A percentile compares a stretch with the other conserved stretches of the same genome.
Conservation (phyloP, 1,139 yeast genomes). For the Suhomyces chickasaworum region DNA sequence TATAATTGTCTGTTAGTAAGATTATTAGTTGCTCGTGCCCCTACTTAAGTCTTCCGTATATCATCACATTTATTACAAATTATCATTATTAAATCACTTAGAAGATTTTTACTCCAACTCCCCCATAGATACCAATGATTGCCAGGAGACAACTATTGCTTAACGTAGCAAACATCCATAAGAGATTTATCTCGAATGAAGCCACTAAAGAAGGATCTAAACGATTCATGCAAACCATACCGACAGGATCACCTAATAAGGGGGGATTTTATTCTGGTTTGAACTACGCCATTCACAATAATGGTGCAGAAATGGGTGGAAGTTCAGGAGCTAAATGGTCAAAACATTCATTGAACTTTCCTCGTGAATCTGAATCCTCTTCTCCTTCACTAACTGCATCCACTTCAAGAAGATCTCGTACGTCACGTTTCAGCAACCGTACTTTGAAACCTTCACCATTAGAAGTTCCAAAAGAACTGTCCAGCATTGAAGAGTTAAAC, state of each 20-base stretch:
- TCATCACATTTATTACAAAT: background rate
- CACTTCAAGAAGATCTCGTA: conserved; percentile 39
- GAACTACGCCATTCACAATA: conserved; percentile 21
- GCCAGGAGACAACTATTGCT: conserved; percentile 20
- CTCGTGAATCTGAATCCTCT: conserved; percentile 13
- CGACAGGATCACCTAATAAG: conserved; percentile 24
- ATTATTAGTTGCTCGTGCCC: background rate
- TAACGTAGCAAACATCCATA: conserved; percentile 13
- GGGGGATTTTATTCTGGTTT: conserved; percentile 33
- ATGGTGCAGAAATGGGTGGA: background rate
- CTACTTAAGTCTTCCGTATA: background rate
- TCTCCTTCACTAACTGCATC: conserved; percentile 12
- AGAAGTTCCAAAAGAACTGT: background rate
- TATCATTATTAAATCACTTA: background rate
- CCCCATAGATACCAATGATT: conserved; percentile 14
- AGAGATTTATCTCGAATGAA: conserved; percentile 31
- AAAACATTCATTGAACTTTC: conserved; percentile 25
- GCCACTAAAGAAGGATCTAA: conserved; percentile 30
- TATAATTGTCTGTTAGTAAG: background rate
- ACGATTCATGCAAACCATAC: conserved; percentile 48
- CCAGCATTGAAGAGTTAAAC: conserved; percentile 1
- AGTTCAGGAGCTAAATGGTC: conserved; percentile 26
- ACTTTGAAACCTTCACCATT: conserved; percentile 5
- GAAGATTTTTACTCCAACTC: background rate
- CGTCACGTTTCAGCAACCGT: conserved; percentile 36